Percentiles rank a stretch among this genome's conserved stretches.
Conservation (phyloP, 768 basidiomycete genomes). For the Podaxis sp. region DNA sequence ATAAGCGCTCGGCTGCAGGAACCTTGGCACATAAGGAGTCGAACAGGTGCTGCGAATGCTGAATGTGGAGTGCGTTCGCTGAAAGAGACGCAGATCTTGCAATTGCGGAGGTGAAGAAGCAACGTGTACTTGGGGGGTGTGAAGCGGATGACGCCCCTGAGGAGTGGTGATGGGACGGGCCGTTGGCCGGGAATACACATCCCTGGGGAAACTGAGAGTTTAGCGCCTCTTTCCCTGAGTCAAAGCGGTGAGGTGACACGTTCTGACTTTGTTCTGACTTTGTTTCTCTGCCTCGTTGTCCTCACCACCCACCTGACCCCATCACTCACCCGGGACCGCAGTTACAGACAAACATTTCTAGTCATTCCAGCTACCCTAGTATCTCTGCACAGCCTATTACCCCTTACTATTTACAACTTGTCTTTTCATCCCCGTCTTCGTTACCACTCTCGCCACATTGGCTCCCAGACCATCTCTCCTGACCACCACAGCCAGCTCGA, state of each 20-base stretch:
- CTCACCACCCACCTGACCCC: background rate
- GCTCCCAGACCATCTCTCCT: background rate
- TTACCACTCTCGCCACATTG: background rate
- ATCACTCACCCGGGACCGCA: conserved; percentile 8
- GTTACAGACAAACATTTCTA: background rate
- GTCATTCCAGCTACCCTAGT: background rate
- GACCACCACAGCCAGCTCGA: background rate
- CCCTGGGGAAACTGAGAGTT: background rate
- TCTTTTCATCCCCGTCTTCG: background rate
- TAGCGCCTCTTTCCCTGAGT: conserved; percentile 6
- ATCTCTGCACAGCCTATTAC: background rate
- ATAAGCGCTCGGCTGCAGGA: too few species aligned
- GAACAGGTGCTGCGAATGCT: too few species aligned
- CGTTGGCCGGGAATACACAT: background rate
- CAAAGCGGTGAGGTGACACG: conserved; percentile 1
- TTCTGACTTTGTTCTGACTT: background rate
- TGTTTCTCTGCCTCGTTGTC: background rate
- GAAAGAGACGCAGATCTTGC: too few species aligned
- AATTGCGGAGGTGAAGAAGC: too few species aligned
- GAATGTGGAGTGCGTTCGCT: too few species aligned
- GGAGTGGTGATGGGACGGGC: background rate
- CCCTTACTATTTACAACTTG: background rate
- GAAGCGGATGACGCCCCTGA: background rate
- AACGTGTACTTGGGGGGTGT: background rate
- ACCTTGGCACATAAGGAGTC: too few species aligned